Evolutionary conservation across 495 filamentous ascomycete genomes (phyloP).

Genomic region (Chlorociboria aeruginascens): DNA sequence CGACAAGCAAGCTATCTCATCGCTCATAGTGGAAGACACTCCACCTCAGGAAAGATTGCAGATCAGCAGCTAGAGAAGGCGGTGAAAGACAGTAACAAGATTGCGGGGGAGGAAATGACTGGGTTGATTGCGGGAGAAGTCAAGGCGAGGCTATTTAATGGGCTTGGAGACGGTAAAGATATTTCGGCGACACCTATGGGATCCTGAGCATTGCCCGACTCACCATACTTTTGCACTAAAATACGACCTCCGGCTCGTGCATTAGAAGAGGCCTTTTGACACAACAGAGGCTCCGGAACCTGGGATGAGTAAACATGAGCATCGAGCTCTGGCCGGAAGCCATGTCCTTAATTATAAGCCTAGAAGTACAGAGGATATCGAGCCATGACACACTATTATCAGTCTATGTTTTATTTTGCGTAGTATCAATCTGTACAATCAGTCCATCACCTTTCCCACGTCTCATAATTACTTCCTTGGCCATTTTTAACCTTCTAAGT

Average conservation of each 20-base stretch:
- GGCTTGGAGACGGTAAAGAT: conserved; percentile 30
- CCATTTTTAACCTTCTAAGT: conserved; percentile 36
- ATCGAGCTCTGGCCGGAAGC: too few relatives aligned
- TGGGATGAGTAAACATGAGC: conserved; percentile 4
- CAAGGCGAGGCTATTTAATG: conserved; percentile 77
- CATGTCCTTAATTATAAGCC: not conserved
- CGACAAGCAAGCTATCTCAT: conserved; percentile 43
- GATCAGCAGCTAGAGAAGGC: conserved; percentile 70
- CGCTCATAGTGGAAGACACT: conserved; percentile 22
- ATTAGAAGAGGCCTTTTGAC: not conserved
- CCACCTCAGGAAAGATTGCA: conserved; percentile 1
- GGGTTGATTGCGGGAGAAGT: conserved; percentile 73
- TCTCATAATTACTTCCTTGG: not conserved
- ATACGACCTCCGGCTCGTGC: too few relatives aligned
- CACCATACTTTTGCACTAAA: too few relatives aligned
- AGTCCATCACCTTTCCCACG: not conserved
- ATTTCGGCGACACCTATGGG: not conserved
- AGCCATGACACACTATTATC: not conserved
- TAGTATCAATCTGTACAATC: too few relatives aligned
- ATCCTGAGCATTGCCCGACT: not conserved
- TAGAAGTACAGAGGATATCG: conserved; percentile 8
- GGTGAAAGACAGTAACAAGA: conserved; percentile 64
- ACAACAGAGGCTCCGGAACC: conserved; percentile 9
- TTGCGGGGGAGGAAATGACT: conserved; percentile 75
- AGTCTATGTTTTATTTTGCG: too few relatives aligned